Conservation (phyloP, 192 early-diverging fungal species). For the Coemansia sp. region DNA sequence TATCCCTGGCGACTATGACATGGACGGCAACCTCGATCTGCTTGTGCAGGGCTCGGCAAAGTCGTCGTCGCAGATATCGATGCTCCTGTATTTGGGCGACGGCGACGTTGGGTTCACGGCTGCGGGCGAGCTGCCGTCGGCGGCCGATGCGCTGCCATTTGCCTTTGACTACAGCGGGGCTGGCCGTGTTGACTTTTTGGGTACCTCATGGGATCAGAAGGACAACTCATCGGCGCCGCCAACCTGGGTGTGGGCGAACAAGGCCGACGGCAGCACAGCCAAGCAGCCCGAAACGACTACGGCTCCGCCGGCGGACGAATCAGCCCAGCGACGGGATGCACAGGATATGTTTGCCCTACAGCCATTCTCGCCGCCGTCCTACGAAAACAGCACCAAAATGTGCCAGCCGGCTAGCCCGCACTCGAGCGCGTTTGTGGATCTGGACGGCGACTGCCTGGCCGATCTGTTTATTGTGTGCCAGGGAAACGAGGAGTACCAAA, state of each 20-base stretch:
- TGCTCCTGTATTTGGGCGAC: conserved; percentile 76
- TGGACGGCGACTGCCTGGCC: conserved; percentile 86
- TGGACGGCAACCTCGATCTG: conserved; percentile 85
- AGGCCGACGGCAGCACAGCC: conserved; percentile 55
- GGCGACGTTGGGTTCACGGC: conserved; percentile 61
- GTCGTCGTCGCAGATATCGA: conserved; percentile 51
- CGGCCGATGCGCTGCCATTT: conserved; percentile 25
- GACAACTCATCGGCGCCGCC: neutral
- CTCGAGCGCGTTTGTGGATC: conserved; percentile 89
- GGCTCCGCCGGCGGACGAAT: neutral
- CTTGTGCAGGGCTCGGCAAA: conserved; percentile 66
- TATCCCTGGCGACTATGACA: conserved; percentile 84
- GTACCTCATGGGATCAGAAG: conserved; percentile 18
- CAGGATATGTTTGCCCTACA: conserved; percentile 3
- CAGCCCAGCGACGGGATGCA: conserved; percentile 38
- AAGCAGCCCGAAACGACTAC: neutral
- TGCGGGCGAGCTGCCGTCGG: conserved; percentile 14
- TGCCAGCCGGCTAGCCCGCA: conserved; percentile 78
- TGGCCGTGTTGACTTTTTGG: conserved; percentile 15
- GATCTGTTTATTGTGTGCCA: conserved; percentile 75
- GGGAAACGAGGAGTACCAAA: conserved; percentile 62
- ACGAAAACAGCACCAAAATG: conserved; percentile 22
- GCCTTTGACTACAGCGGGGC: conserved; percentile 34
- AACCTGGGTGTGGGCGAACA: conserved; percentile 23
- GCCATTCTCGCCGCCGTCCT: conserved; percentile 7